Percentiles rank a stretch among this genome's conserved stretches.
Conservation (phyloP, 257 asterid genomes). For the Solanum pinnatisectum region DNA sequence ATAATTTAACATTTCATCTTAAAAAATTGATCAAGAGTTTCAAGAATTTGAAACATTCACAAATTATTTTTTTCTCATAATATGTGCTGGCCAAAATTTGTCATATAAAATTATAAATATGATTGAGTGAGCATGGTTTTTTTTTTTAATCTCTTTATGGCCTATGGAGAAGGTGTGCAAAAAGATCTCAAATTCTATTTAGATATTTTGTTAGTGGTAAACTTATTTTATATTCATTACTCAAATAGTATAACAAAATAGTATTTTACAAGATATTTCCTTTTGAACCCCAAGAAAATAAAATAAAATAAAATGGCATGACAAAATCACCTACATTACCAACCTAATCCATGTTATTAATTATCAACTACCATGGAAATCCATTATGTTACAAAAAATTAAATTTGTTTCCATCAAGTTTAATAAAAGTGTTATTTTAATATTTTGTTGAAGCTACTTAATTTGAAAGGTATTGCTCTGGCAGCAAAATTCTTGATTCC, state of each 20-base stretch:
- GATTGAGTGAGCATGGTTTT: neutral
- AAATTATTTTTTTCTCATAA: neutral
- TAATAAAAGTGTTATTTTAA: neutral
- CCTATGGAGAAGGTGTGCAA: neutral
- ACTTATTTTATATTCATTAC: neutral
- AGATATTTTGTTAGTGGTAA: neutral
- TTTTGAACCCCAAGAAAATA: neutral
- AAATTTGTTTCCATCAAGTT: neutral
- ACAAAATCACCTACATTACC: neutral
- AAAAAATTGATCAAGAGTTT: neutral
- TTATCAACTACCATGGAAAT: neutral
- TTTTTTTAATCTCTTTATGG: neutral
- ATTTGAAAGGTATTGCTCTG: neutral
- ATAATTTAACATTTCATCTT: neutral
- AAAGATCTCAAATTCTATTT: neutral
- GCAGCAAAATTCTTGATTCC: neutral
- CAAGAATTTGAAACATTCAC: neutral
- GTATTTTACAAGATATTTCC: neutral
- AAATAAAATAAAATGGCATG: neutral
- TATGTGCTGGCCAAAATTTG: neutral
- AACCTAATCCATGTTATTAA: neutral
- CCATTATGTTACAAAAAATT: neutral
- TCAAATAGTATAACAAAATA: neutral
- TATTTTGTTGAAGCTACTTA: neutral
- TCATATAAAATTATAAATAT: neutral